A percentile compares a stretch with the other conserved stretches of the same genome.
Evolutionary conservation across 768 basidiomycete genomes (phyloP).

Genomic region (Tulasnella sp.): DNA sequence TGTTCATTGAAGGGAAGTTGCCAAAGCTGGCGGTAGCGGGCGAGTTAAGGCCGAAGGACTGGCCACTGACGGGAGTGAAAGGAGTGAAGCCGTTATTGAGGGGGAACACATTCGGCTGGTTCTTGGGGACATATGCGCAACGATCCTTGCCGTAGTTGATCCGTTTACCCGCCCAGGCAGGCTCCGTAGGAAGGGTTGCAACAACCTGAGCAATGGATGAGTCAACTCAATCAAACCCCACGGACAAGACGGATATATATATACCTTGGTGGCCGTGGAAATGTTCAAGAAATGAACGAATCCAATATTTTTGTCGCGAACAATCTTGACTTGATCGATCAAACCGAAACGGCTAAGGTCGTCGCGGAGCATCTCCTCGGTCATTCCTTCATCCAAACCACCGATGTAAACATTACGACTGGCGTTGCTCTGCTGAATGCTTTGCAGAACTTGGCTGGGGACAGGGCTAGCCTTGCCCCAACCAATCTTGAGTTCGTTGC

Average conservation of each 20-base stretch:
- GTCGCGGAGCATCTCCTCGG: slow-evolving; percentile 84
- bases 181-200: slow-evolving; percentile 80
- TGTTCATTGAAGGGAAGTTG: slow-evolving; percentile 9
- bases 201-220: slow-evolving; percentile 53
- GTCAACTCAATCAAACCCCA: slow-evolving; percentile 8
- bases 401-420: slow-evolving; percentile 95
- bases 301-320: slow-evolving; percentile 96
- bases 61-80: slow-evolving; percentile 11
- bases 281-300: slow-evolving; percentile 98
- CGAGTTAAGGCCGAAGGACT: slow-evolving; percentile 22
- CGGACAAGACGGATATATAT: slow-evolving; percentile 19
- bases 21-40: slow-evolving; percentile 19
- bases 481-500: slow-evolving; percentile 94
- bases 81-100: slow-evolving; percentile 4
- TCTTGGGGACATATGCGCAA: slow-evolving; percentile 95
- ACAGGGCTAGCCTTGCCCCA: slow-evolving; percentile 95
- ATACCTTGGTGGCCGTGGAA: slow-evolving; percentile 83
- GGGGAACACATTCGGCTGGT: slow-evolving; percentile 50
- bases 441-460: slow-evolving; percentile 70
- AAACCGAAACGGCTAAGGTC: slow-evolving; percentile 86
- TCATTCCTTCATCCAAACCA: slow-evolving; percentile 77
- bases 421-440: slow-evolving; percentile 85
- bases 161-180: slow-evolving; percentile 87
- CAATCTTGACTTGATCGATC: slow-evolving; percentile 99
- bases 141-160: slow-evolving; percentile 99